Base-by-base conservation (phyloP, 129 eudicot genomes). In the Ambrosia trifida region DNA sequence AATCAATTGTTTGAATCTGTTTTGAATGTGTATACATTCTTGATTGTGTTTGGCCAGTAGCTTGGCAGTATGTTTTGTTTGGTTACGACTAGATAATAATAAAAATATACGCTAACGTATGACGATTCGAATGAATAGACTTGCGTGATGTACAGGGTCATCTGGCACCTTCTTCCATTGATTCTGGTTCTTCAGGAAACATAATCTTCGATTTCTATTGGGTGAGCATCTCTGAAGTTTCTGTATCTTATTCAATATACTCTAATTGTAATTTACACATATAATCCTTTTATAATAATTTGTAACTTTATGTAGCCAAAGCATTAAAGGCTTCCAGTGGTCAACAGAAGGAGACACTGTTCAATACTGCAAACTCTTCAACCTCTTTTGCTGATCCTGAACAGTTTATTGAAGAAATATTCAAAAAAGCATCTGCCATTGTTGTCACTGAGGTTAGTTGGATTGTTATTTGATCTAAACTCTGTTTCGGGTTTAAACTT, bases 161-260 rank as follows among this genome's bases (percentile, higher is more conserved):
- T 70, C 38, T 93, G 50, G 86, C 91, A 60, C 98, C 96, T 73
- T 93, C 98, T 65, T 93, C 98, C 72, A 67, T 90, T 4, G 98
- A 93, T 87, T 87, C 92, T 51, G 98, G 98, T 66, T 93, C 98
- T 41, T 85, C 85, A 19, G 98, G 98, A 81, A 93, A 93, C 75
- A 53, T 89, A 68, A 93, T 93, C 32, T 85, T 93, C n/a, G 98
- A 93, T 72, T 93, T 93, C 82, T 93, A 93, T 62, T 93, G 98
- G 98, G 98, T 93, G 73, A 86, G 90, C 38, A 56, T 73, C 46
- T 58, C 69, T 57, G 5, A 46, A 4, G 50, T 50, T 68, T 5
- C 18, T 2, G 17, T 40, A 43, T 53, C 38, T 18, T 33, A 10
- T 76, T 68, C 33, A 36, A 36, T 36, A 4, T 36, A 36, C 41